These are phyloP conservation scores for Fusarium acutatum DNA, from an alignment of 2,329 filamentous ascomycete genomes.

Conservation along the genomic window DNA sequence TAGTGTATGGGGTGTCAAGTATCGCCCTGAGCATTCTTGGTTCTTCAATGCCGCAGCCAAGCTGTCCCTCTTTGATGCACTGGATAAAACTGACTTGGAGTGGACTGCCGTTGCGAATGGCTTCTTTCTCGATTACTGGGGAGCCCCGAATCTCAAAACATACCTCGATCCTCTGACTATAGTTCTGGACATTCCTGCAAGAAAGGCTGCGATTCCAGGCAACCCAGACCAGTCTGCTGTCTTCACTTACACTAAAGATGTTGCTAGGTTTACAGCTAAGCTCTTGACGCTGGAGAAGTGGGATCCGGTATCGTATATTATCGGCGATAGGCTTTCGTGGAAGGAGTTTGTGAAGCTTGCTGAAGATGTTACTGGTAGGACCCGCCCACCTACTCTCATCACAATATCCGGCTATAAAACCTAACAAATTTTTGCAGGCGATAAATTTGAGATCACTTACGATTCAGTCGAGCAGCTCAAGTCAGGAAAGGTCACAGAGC, in stretches of 20 bases:
- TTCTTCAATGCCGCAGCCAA: background rate
- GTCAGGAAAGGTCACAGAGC: background rate
- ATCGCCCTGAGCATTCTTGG: background rate
- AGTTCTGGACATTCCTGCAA: background rate
- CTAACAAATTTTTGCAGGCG: background rate
- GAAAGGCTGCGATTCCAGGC: background rate
- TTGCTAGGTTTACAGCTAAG: background rate
- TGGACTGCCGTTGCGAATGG: background rate
- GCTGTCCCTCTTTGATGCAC: background rate
- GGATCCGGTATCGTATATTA: background rate
- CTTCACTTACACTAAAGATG: background rate
- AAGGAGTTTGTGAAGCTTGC: background rate
- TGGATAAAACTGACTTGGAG: background rate
- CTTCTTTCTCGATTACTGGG: background rate
- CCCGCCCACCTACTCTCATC: accelerated
- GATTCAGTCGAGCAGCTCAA: background rate
- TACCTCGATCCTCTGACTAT: background rate
- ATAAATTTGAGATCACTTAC: background rate
- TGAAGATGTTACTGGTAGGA: background rate
- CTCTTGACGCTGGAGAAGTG: background rate
- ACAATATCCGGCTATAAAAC: accelerated
- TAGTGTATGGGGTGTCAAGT: background rate
- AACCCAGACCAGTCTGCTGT: background rate
- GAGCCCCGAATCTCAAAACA: background rate
- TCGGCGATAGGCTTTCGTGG: background rate